Conservation (phyloP, 2,329 filamentous ascomycete species). For the Colletotrichum graminicola region DNA sequence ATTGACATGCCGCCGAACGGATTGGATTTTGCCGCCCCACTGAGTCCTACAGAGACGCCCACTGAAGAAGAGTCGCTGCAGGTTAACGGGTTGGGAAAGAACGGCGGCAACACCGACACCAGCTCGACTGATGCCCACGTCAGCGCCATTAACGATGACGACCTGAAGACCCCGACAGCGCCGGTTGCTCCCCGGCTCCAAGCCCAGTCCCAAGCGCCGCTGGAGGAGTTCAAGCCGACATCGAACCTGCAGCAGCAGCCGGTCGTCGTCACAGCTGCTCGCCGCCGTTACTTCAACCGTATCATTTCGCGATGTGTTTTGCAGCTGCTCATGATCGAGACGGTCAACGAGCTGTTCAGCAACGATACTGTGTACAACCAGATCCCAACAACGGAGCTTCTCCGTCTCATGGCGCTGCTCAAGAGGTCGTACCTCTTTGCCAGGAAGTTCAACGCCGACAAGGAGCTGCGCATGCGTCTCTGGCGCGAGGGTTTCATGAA, state of each 20-base stretch:
- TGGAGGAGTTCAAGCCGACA: slow-evolving; percentile 91
- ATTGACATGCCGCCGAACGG: slow-evolving; percentile 66
- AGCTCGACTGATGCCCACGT: slow-evolving; percentile 50
- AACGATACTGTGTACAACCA: slow-evolving; percentile 95
- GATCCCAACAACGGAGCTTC: slow-evolving; percentile 89
- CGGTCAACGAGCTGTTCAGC: slow-evolving; percentile 97
- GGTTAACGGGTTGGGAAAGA: slow-evolving; percentile 67
- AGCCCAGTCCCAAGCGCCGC: slow-evolving; percentile 54
- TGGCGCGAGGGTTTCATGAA: slow-evolving; percentile 99
- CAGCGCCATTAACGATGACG: slow-evolving; percentile 52
- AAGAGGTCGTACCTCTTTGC: slow-evolving; percentile 98
- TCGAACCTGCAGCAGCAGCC: slow-evolving; percentile 86
- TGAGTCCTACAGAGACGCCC: slow-evolving; percentile 56
- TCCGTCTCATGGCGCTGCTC: slow-evolving; percentile 91
- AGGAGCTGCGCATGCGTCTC: slow-evolving; percentile 91
- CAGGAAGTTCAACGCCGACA: slow-evolving; percentile 97
- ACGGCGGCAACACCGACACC: slow-evolving; percentile 48
- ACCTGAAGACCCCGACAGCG: slow-evolving; percentile 49
- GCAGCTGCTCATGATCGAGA: slow-evolving; percentile 99
- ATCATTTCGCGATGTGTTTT: slow-evolving; percentile 99
- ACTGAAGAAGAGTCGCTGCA: slow-evolving; percentile 70
- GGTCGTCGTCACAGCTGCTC: slow-evolving; percentile 90
- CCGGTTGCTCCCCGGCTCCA: slow-evolving; percentile 27
- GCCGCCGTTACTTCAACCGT: slow-evolving; percentile 96
- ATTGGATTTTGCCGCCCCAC: slow-evolving; percentile 61